phyloP scores from a whole-genome alignment of 2,329 filamentous ascomycete genomes.

The Claviceps purpurea region DNA sequence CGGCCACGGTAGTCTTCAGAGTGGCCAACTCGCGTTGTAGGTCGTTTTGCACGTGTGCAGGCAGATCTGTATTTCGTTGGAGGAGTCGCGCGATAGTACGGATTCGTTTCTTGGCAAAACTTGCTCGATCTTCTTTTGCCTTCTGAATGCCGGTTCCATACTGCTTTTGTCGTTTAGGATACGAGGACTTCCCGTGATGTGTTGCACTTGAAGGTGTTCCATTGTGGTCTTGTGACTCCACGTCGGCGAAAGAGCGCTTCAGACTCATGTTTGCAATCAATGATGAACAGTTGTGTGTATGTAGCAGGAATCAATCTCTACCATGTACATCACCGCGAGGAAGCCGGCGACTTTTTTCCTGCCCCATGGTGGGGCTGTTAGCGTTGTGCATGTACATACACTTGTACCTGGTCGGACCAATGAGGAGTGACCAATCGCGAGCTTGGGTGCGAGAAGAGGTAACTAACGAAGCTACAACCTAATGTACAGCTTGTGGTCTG shows the following conservation, averaged over 20 bases:
- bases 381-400: too few species aligned
- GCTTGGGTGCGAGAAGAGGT: too few species aligned
- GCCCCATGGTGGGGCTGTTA: background rate
- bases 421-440: too few species aligned
- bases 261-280: slow-evolving; percentile 13
- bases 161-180: slow-evolving; percentile 22
- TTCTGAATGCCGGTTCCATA: slow-evolving; percentile 24
- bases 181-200: slow-evolving; percentile 3
- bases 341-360: background rate
- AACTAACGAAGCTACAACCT: too few species aligned
- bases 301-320: too few species aligned
- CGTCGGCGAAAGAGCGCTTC: slow-evolving; percentile 19
- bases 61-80: slow-evolving; percentile 45
- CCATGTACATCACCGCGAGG: too few species aligned
- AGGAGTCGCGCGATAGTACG: slow-evolving; percentile 57
- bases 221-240: slow-evolving; percentile 9
- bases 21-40: slow-evolving; percentile 59
- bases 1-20: slow-evolving; percentile 49
- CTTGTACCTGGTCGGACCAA: too few species aligned
- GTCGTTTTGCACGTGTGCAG: slow-evolving; percentile 53
- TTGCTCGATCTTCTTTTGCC: slow-evolving; percentile 34
- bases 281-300: background rate
- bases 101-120: slow-evolving; percentile 57
- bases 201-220: background rate
- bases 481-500: too few species aligned